These are phyloP conservation scores for Boletus sp. DNA, from an alignment of 768 basidiomycete species.

Conservation along the genomic window DNA sequence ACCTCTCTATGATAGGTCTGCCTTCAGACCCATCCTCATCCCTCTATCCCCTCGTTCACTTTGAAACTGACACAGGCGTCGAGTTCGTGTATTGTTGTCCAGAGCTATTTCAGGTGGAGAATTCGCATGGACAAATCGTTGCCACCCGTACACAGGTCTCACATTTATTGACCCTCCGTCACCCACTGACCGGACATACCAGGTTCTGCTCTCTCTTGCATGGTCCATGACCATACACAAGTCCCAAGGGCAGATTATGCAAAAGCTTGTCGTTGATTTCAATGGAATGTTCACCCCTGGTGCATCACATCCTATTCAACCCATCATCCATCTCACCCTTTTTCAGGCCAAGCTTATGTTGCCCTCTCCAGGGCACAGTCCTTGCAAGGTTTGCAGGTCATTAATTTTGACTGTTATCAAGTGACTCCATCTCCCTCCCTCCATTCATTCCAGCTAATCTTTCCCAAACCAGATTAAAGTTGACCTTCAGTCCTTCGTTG, in stretches of 20 bases:
- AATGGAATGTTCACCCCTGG: neutral
- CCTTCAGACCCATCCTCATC: neutral
- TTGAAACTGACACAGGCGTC: neutral
- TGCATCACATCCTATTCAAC: neutral
- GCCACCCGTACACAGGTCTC: neutral
- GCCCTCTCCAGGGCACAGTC: neutral
- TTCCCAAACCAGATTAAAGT: too few relatives aligned
- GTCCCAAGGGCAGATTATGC: neutral
- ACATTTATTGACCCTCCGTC: accelerated
- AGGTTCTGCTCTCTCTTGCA: neutral
- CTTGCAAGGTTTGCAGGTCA: neutral
- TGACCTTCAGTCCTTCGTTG: too few relatives aligned
- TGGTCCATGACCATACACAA: conserved; percentile 2
- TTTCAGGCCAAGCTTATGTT: neutral
- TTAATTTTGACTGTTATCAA: neutral
- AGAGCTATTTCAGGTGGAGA: neutral
- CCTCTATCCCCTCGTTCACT: neutral
- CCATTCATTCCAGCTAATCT: too few relatives aligned
- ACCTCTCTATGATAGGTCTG: neutral
- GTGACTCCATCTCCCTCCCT: too few relatives aligned
- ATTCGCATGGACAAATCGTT: neutral
- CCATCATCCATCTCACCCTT: neutral
- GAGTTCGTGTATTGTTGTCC: neutral
- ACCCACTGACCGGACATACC: neutral
- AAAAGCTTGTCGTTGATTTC: neutral